Evolutionary conservation across 306 rosid genomes (phyloP).

Genomic region (Fragaria iinumae): DNA sequence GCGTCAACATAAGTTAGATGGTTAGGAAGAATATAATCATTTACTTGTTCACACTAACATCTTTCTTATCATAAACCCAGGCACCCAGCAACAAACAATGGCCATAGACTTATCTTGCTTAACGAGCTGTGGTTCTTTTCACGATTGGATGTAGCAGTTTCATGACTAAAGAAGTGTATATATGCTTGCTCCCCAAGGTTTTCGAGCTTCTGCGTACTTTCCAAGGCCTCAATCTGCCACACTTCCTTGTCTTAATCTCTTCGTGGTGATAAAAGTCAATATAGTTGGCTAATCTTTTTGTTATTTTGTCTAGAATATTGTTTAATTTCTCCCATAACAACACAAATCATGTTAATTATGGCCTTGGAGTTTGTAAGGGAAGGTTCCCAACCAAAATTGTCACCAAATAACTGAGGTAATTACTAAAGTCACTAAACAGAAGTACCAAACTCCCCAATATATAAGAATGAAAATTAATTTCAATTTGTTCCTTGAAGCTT

Average conservation of each 20-base stretch:
- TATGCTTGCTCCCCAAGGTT: neutral
- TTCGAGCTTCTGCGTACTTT: neutral
- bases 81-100: neutral
- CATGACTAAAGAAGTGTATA: neutral
- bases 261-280: neutral
- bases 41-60: neutral
- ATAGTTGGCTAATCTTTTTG: neutral
- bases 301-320: neutral
- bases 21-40: neutral
- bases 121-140: neutral
- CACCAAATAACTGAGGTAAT: neutral
- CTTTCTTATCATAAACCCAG: neutral
- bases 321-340: neutral
- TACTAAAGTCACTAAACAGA: neutral
- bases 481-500: neutral
- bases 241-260: neutral
- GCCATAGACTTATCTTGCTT: neutral
- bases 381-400: neutral
- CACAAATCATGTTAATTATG: neutral
- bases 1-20: neutral
- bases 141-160: conserved; percentile 9
- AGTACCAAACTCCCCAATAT: neutral
- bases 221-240: neutral
- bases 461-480: neutral
- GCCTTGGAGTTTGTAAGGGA: neutral